phyloP scores from a whole-genome alignment of 164 flowering plant species.

The Macadamia integrifolia region DNA sequence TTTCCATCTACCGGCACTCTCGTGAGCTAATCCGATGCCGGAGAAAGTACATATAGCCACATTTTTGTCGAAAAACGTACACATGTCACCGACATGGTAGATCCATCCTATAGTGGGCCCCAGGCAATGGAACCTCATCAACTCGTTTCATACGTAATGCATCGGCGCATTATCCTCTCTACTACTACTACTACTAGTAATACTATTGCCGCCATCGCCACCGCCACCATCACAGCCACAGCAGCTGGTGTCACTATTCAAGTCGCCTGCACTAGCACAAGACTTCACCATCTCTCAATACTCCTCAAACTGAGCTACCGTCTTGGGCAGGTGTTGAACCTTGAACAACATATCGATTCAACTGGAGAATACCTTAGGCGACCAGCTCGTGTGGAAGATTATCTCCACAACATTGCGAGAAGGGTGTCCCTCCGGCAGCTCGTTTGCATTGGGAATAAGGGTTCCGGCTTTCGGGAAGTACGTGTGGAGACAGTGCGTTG shows the following conservation, averaged over 20 bases:
- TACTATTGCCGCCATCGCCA: no score
- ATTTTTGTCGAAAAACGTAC: conserved; percentile 47
- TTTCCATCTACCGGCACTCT: conserved; percentile 65
- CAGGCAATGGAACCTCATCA: conserved; percentile 18
- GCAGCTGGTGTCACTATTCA: conserved; percentile 10
- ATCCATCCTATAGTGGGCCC: conserved; percentile 43
- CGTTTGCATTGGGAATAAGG: conserved; percentile 57
- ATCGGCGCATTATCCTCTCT: conserved; percentile 56
- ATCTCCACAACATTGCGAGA: conserved; percentile 48
- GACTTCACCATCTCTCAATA: no score
- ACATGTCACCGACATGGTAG: conserved; percentile 33
- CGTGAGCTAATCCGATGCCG: conserved; percentile 82
- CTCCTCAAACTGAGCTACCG: no score
- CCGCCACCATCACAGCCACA: no score
- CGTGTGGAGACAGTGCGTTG: conserved; percentile 16
- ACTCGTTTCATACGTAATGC: conserved; percentile 93
- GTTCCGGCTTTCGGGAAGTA: conserved; percentile 21
- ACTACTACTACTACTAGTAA: no score
- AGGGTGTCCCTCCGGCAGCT: conserved; percentile 55
- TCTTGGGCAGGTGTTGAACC: conserved; percentile 38
- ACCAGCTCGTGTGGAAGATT: conserved; percentile 90
- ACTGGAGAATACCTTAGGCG: conserved; percentile 52
- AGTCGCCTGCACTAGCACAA: background rate
- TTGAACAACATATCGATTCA: conserved; percentile 84
- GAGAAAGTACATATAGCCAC: conserved; percentile 59